phyloP scores from a whole-genome alignment of 805 yeast genomes.

The Candida berthetii region DNA sequence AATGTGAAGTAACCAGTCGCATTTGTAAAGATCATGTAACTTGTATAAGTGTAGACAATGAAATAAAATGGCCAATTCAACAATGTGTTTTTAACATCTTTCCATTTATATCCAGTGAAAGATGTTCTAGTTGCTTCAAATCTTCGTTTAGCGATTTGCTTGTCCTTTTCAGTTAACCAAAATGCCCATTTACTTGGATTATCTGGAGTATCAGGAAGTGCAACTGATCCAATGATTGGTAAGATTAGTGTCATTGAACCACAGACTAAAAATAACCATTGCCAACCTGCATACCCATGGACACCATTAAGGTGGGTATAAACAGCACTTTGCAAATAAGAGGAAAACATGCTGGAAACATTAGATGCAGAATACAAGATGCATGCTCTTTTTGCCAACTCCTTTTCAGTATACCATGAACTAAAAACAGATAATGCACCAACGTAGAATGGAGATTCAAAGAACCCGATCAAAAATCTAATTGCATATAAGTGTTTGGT shows the following conservation, averaged over 20 bases:
- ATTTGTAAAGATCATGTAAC: constrained; percentile 53
- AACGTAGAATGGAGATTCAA: constrained; percentile 55
- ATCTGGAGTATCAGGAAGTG: constrained; percentile 56
- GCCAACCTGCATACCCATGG: constrained; percentile 66
- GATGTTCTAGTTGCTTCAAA: constrained; percentile 10
- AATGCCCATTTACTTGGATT: constrained; percentile 41
- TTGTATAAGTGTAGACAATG: constrained; percentile 41
- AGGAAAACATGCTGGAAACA: constrained; percentile 27
- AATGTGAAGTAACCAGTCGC: constrained; percentile 47
- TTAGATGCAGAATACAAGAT: constrained; percentile 54
- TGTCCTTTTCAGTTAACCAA: constrained; percentile 72
- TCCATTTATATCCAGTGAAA: constrained; percentile 31
- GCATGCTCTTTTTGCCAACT: constrained; percentile 52
- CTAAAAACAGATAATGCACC: constrained; percentile 50
- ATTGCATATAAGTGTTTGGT: constrained; percentile 46
- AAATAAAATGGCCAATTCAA: constrained; percentile 52
- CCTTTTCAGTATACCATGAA: constrained; percentile 48
- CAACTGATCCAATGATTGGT: constrained; percentile 55
- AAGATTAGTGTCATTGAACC: constrained; percentile 59
- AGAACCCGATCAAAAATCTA: constrained; percentile 57
- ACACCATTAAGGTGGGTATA: constrained; percentile 27
- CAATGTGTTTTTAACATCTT: constrained; percentile 45
- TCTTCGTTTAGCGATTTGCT: constrained; percentile 56
- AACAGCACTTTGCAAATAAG: constrained; percentile 32
- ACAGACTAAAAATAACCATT: constrained; percentile 72